phyloP scores from a whole-genome alignment of 208 protist genomes.

The Leishmania turanica region DNA sequence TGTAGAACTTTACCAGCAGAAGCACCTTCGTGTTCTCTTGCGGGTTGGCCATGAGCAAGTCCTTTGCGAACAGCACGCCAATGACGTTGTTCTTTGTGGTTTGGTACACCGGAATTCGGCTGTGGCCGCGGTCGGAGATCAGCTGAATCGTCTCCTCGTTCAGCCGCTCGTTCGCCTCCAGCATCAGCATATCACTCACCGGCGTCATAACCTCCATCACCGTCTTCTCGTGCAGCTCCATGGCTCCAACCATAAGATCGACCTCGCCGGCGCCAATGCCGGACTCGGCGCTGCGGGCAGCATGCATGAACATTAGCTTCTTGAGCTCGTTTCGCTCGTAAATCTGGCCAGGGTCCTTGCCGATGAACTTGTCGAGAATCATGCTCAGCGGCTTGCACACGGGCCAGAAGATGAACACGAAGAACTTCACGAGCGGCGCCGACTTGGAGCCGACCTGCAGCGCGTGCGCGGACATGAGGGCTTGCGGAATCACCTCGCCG shows the following conservation, averaged over 20 bases:
- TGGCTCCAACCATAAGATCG: slow-evolving; percentile 93
- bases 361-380: slow-evolving; percentile 92
- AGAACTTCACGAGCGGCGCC: slow-evolving; percentile 92
- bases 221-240: slow-evolving; percentile 94
- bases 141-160: slow-evolving; percentile 92
- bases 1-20: slow-evolving; percentile 95
- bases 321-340: slow-evolving; percentile 96
- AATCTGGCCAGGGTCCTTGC: slow-evolving; percentile 94
- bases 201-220: slow-evolving; percentile 95
- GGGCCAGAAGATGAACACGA: slow-evolving; percentile 94
- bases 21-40: slow-evolving; percentile 93
- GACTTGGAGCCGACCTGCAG: slow-evolving; percentile 93
- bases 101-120: slow-evolving; percentile 95
- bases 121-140: slow-evolving; percentile 94
- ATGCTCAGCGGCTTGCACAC: slow-evolving; percentile 94
- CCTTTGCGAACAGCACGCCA: slow-evolving; percentile 92
- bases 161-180: slow-evolving; percentile 90
- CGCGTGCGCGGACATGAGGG: slow-evolving; percentile 92
- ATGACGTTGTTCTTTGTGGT: slow-evolving; percentile 92
- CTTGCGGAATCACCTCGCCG: slow-evolving; percentile 97
- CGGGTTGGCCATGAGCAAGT: slow-evolving; percentile 95
- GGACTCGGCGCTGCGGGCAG: slow-evolving; percentile 80
- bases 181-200: slow-evolving; percentile 94
- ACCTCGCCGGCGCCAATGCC: slow-evolving; percentile 90
- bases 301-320: slow-evolving; percentile 96